A percentile compares a stretch with the other conserved stretches of the same genome.
phyloP scores from a whole-genome alignment of 2,329 filamentous ascomycete genomes.

The Xylariales sp. region DNA sequence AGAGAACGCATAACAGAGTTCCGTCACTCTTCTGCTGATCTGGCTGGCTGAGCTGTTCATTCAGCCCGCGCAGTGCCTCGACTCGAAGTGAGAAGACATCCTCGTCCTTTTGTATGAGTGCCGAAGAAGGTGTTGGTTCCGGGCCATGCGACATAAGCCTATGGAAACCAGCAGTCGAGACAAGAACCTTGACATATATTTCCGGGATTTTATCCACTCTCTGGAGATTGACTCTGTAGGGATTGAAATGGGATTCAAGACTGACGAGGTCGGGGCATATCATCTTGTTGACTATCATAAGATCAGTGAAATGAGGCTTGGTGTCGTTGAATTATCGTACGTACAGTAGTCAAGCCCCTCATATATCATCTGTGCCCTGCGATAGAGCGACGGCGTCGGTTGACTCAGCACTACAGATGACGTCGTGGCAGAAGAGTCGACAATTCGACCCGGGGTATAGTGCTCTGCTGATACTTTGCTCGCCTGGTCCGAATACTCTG shows the following conservation, averaged over 20 bases:
- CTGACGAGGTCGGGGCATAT: conserved; percentile 10
- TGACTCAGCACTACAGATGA: not conserved
- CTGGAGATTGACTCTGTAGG: conserved; percentile 10
- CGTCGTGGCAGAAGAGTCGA: not conserved
- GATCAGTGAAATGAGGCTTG: not conserved
- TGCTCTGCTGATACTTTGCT: not conserved
- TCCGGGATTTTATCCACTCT: conserved; percentile 9
- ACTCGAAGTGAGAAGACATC: conserved; percentile 10
- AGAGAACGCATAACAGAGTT: conserved; percentile 11
- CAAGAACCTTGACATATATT: conserved; percentile 12
- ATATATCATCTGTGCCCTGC: conserved; percentile 10
- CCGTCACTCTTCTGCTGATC: conserved; percentile 11
- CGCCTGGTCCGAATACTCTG: not conserved
- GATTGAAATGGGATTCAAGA: conserved; percentile 11
- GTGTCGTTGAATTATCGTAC: not conserved
- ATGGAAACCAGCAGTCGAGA: conserved; percentile 11
- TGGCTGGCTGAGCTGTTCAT: conserved; percentile 8
- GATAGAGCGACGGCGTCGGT: conserved; percentile 4
- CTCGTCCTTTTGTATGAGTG: conserved; percentile 6
- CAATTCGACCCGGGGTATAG: not conserved
- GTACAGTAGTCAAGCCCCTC: conserved; percentile 12
- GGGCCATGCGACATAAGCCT: conserved; percentile 10
- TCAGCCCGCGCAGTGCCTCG: conserved; percentile 9
- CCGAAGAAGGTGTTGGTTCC: conserved; percentile 5
- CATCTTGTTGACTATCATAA: conserved; percentile 10